Conservation (phyloP, 1,284 basidiomycete species). For the Ceratobasidium sp. region DNA sequence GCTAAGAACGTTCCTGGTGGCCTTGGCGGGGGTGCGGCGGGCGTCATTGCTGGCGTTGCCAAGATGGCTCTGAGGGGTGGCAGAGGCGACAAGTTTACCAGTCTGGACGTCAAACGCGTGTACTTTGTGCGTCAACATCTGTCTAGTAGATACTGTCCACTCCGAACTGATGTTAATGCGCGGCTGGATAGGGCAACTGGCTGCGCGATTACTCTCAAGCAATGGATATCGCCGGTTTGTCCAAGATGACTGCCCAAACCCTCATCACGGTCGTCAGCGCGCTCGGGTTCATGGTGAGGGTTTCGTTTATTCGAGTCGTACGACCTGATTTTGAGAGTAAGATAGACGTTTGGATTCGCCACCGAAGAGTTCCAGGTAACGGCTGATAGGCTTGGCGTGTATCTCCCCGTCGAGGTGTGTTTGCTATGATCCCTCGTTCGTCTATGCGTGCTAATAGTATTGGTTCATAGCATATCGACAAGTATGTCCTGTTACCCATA, state of each 20-base stretch:
- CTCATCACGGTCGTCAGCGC: slow-evolving; percentile 80
- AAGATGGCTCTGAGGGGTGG: slow-evolving; percentile 60
- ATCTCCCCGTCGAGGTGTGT: slow-evolving; percentile 69
- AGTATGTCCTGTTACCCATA: slow-evolving; percentile 7
- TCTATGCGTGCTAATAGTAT: slow-evolving; percentile 1
- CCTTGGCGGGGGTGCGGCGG: slow-evolving; percentile 63
- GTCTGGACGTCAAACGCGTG: slow-evolving; percentile 71
- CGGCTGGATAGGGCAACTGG: slow-evolving; percentile 69
- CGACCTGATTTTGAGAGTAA: slow-evolving; percentile 21
- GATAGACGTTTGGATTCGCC: slow-evolving; percentile 75
- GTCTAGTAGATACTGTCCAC: slow-evolving; percentile 23
- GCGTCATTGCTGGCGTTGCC: slow-evolving; percentile 59
- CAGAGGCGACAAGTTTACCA: slow-evolving; percentile 66
- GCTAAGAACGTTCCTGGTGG: slow-evolving; percentile 31
- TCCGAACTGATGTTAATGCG: background rate
- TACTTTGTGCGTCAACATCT: slow-evolving; percentile 67
- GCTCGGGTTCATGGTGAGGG: slow-evolving; percentile 75
- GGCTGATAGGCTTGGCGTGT: slow-evolving; percentile 83
- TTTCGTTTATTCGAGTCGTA: slow-evolving; percentile 45
- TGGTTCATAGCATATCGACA: slow-evolving; percentile 38
- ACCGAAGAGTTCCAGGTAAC: slow-evolving; percentile 86
- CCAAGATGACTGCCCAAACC: slow-evolving; percentile 72
- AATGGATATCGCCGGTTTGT: slow-evolving; percentile 78
- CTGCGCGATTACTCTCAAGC: slow-evolving; percentile 73
- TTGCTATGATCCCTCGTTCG: background rate